phyloP scores from a whole-genome alignment of 306 rosid genomes.

The Quercus bicolor region DNA sequence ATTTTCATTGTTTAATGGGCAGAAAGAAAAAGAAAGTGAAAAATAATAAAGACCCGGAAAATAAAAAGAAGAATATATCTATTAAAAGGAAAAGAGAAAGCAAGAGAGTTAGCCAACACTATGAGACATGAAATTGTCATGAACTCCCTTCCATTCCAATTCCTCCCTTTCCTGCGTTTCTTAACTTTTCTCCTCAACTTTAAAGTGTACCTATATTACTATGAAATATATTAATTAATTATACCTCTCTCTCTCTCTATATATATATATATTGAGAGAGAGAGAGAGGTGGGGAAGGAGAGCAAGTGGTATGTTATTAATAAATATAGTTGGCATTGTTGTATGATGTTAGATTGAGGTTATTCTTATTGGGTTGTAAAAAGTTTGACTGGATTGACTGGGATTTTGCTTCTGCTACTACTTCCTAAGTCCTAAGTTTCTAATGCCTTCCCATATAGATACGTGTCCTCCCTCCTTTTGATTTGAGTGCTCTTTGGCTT shows the following conservation, averaged over 20 bases:
- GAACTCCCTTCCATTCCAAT: constrained; percentile 39
- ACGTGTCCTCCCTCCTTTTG: constrained; percentile 32
- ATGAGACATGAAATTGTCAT: constrained; percentile 14
- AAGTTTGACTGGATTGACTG: constrained; percentile 52
- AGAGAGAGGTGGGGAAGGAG: constrained; percentile 13
- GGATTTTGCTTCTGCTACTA: constrained; percentile 12
- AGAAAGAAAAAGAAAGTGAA: constrained; percentile 29
- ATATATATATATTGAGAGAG: neutral
- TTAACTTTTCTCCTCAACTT: constrained; percentile 22
- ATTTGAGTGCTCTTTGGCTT: constrained; percentile 62
- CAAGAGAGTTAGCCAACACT: neutral
- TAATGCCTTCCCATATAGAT: neutral
- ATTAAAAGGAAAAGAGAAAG: neutral
- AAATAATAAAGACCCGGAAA: neutral
- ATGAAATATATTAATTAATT: neutral
- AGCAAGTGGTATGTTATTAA: constrained; percentile 31
- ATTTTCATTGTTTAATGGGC: constrained; percentile 91
- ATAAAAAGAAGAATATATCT: neutral
- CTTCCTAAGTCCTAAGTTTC: neutral
- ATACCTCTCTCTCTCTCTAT: neutral
- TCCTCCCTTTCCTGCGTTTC: constrained; percentile 19
- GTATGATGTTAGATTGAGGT: constrained; percentile 28
- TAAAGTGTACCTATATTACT: constrained; percentile 26
- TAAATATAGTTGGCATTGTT: constrained; percentile 6
- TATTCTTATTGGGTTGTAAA: constrained; percentile 35